Percentiles rank a stretch among this genome's conserved stretches.
These are phyloP conservation scores for Xylaria sp. DNA, from an alignment of 2,329 filamentous ascomycete species.

Conservation along the genomic window DNA sequence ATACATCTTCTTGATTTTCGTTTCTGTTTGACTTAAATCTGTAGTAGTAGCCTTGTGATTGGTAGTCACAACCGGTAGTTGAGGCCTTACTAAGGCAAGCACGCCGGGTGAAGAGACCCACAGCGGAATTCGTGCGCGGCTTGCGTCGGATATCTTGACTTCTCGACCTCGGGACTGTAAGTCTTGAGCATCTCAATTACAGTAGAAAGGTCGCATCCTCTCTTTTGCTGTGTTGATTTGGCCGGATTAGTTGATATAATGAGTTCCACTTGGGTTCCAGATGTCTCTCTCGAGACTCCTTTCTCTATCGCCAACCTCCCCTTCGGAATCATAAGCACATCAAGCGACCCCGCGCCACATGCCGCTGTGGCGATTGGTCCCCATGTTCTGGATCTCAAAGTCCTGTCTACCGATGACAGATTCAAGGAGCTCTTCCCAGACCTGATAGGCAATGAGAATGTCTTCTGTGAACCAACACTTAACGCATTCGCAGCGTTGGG, in stretches of 20 bases:
- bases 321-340: slow-evolving; percentile 81
- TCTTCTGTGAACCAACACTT: slow-evolving; percentile 73
- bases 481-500: slow-evolving; percentile 81
- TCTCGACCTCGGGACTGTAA: neutral
- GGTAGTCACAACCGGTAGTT: too few species aligned
- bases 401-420: slow-evolving; percentile 43
- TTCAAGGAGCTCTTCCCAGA: slow-evolving; percentile 43
- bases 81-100: too few species aligned
- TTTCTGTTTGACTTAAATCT: too few species aligned
- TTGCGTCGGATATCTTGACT: slow-evolving; percentile 24
- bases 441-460: slow-evolving; percentile 66
- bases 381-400: slow-evolving; percentile 75
- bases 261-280: slow-evolving; percentile 49
- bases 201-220: neutral
- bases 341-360: slow-evolving; percentile 65
- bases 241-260: slow-evolving; percentile 30
- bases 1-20: too few species aligned
- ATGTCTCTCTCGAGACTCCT: slow-evolving; percentile 52
- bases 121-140: slow-evolving; percentile 29
- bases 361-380: slow-evolving; percentile 79
- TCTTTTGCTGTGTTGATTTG: neutral
- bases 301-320: slow-evolving; percentile 86
- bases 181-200: neutral
- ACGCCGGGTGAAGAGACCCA: neutral
- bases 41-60: too few species aligned